Percentiles rank a stretch among this genome's conserved stretches.
These are phyloP conservation scores for Apiotrichum montevideense DNA, from an alignment of 1,284 basidiomycete species.

Conservation along the genomic window DNA sequence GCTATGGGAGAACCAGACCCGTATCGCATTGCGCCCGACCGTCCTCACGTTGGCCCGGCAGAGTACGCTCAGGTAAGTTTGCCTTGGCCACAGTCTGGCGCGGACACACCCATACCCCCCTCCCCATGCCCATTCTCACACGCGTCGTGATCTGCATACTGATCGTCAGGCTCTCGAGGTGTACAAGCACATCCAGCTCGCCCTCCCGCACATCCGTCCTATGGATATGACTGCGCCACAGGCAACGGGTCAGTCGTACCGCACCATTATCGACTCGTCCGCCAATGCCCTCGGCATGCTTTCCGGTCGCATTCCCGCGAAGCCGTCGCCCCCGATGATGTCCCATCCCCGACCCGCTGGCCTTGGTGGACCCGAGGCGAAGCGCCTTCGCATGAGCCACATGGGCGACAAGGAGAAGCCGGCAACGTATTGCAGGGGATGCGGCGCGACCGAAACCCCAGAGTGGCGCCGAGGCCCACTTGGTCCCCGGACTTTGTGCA, in stretches of 20 bases:
- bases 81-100: no score
- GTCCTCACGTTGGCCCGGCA: slow-evolving; percentile 13
- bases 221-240: slow-evolving; percentile 1
- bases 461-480: slow-evolving; percentile 47
- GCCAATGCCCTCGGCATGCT: slow-evolving; percentile 22
- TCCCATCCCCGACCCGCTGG: not conserved
- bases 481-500: slow-evolving; percentile 46
- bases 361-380: slow-evolving; percentile 6
- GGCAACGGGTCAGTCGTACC: slow-evolving; percentile 19
- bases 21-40: not conserved
- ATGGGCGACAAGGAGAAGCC: slow-evolving; percentile 20
- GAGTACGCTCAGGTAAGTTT: slow-evolving; percentile 33
- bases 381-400: not conserved
- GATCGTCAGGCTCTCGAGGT: slow-evolving; percentile 21
- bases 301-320: slow-evolving; percentile 15
- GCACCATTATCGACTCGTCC: slow-evolving; percentile 27
- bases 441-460: slow-evolving; percentile 46
- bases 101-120: not conserved
- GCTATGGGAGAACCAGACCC: not conserved
- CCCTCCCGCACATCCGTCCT: slow-evolving; percentile 27
- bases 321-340: not conserved
- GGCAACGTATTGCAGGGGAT: slow-evolving; percentile 38
- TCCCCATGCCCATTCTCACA: not conserved
- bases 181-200: slow-evolving; percentile 22
- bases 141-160: not conserved